These are phyloP conservation scores for Ophiostoma tasmaniense DNA, from an alignment of 2,329 filamentous ascomycete genomes.

Conservation along the genomic window DNA sequence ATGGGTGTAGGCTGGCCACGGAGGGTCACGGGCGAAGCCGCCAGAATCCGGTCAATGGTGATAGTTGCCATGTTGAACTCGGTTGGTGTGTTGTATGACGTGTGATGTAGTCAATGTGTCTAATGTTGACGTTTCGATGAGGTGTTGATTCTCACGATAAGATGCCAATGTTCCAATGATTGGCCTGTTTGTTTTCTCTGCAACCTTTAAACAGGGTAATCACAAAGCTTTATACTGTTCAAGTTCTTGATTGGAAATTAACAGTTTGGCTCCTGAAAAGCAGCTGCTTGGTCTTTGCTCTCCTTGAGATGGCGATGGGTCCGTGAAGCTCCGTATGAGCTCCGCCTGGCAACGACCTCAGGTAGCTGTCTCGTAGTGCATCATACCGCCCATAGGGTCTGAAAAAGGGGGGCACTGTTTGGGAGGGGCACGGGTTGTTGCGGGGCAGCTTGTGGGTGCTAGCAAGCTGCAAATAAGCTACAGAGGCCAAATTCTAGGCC, in stretches of 20 bases:
- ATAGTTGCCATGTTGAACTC: conserved; percentile 32
- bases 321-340: conserved; percentile 3
- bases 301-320: background rate
- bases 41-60: conserved; percentile 62
- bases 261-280: background rate
- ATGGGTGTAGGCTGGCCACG: conserved; percentile 85
- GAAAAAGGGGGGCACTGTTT: conserved; percentile 16
- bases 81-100: background rate
- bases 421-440: conserved; percentile 20
- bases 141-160: background rate
- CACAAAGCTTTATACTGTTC: background rate
- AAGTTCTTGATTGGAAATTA: background rate
- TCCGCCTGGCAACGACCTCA: conserved; percentile 6
- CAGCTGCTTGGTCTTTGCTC: conserved; percentile 3
- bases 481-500: background rate
- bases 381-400: background rate
- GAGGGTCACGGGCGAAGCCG: conserved; percentile 72
- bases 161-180: background rate
- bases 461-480: background rate
- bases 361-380: background rate
- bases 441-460: conserved; percentile 21
- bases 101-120: too few relatives aligned
- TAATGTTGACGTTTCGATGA: too few relatives aligned
- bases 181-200: background rate
- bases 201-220: background rate